Evolutionary conservation across 2,329 filamentous ascomycete species (phyloP), one percentile per base, ranked within the genome.

Genomic region (Cladosporium cucumerinum): DNA sequence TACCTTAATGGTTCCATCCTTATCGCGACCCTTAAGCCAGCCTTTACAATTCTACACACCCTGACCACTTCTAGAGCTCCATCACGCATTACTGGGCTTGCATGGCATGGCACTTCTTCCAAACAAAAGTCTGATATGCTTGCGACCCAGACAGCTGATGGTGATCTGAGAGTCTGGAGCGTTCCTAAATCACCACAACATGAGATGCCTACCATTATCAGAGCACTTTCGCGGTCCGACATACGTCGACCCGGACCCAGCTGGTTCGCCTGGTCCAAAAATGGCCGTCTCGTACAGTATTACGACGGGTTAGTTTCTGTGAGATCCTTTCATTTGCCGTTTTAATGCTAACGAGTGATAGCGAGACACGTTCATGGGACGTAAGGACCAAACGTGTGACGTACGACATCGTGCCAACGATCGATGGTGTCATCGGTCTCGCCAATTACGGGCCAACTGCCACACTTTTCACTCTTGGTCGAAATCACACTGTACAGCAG

Each of bases 261-360:
- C 75, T 99, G 95, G 95, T 93, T 97, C 83, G 90, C 88, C 23
- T 99, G 95, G 95, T 98, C 95, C 0, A 98, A 97, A 80, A 98
- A 97, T 80, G 95, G 95, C 46, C 90, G 93, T 70, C 93, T 99
- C 69, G 88, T 99, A 68, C 95, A 99, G 78, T 93, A 88, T 78
- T 90, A 91, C 5, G 92, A 97, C 78, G 88, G 89, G 93, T 97
- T 83, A 81, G 91, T 39, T n/a, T n/a, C n/a, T n/a, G n/a, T n/a
- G n/a, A n/a, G n/a, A n/a, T n/a, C n/a, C n/a, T n/a, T n/a, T n/a
- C n/a, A n/a, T n/a, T n/a, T n/a, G n/a, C n/a, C n/a, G n/a, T n/a
- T n/a, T n/a, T n/a, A n/a, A n/a, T n/a, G n/a, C n/a, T n/a, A n/a
- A n/a, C n/a, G n/a, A n/a, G n/a, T n/a, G n/a, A n/a, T n/a, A n/a